phyloP scores from a whole-genome alignment of 805 yeast species.

The Cyberlindnera meyerae region DNA sequence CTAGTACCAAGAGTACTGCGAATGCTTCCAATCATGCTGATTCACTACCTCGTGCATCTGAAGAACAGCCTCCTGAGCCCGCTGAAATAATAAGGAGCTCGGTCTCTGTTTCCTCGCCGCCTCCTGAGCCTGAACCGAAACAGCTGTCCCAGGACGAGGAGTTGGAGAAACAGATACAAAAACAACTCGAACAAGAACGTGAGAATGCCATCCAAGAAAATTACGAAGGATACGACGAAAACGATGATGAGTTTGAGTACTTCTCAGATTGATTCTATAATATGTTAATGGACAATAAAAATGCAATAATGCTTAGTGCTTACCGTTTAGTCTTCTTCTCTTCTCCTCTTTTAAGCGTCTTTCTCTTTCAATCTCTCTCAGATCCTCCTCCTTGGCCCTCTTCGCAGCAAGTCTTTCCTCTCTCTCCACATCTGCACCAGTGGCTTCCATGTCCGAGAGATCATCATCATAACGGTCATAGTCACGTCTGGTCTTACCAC shows the following conservation, averaged over 20 bases:
- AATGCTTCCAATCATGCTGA: too few relatives aligned
- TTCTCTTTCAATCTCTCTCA: conserved; percentile 59
- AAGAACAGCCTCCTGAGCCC: background rate
- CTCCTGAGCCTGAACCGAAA: conserved; percentile 3
- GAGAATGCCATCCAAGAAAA: conserved; percentile 1
- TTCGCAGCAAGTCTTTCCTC: conserved; percentile 72
- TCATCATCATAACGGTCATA: conserved; percentile 43
- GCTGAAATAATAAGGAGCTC: too few relatives aligned
- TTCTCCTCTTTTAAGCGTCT: conserved; percentile 44
- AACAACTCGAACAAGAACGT: conserved; percentile 12
- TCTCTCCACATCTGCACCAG: conserved; percentile 80
- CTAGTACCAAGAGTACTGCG: too few relatives aligned
- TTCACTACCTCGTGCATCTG: too few relatives aligned
- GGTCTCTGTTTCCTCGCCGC: too few relatives aligned
- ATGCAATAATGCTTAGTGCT: background rate
- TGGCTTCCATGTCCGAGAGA: conserved; percentile 82
- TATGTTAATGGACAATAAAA: background rate
- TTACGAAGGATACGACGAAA: conserved; percentile 15
- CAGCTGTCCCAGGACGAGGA: conserved; percentile 15
- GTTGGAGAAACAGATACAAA: conserved; percentile 13
- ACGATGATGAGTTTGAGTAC: conserved; percentile 37
- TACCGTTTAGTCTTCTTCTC: conserved; percentile 33
- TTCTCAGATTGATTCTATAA: conserved; percentile 32
- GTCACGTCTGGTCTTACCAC: conserved; percentile 49
- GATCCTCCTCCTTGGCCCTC: conserved; percentile 73